Base-by-base conservation (phyloP, 331 rosid species). In the Erythrophleum ivorense region DNA sequence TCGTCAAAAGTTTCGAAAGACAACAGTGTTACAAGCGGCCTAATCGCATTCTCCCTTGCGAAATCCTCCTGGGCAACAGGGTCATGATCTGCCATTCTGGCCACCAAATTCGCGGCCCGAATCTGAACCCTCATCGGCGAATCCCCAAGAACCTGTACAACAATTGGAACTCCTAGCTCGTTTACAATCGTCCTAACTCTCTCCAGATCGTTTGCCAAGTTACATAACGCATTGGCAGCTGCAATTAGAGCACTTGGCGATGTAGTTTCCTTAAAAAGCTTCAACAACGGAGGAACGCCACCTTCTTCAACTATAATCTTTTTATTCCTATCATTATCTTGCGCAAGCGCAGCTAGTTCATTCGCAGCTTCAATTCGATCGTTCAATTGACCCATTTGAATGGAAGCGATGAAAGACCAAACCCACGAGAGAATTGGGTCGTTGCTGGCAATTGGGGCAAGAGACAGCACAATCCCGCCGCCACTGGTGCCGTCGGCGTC, bases 401-500 rank as follows among this genome's bases (percentile, higher is more conserved):
- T 60, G 0, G 88, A 74, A 76, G 87, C 90, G 1, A 89, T 81
- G 55, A 65, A 83, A 21, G 92, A 89, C 92, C 92, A 89, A 24
- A 89, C 90, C 92, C 90, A 89, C 0, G 92, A 78, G 3, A 89
- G 72, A 60, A 89, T 89, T 11, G 92, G 92, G 58, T 89, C 92
- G 75, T 89, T 89, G 81, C 90, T 89, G 2, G 92, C 92, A 77
- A 89, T 89, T 3, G 90, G 92, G 2, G 92, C 86, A 11, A 89
- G 90, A 0, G 92, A 81, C 2, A 87, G 38, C 3, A 73, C 84
- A 31, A 89, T 85, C 9, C 86, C 88, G 3, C 81, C 86, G 43
- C 73, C 74, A 3, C 73, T 67, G 48, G 70, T 46, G 21, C 86
- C 83, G 9, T 75, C 90, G 18, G 73, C 38, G 55, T 89, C 89